A percentile compares a stretch with the other conserved stretches of the same genome.
phyloP scores from a whole-genome alignment of 768 basidiomycete genomes.

The Neoboletus subvelutipes region DNA sequence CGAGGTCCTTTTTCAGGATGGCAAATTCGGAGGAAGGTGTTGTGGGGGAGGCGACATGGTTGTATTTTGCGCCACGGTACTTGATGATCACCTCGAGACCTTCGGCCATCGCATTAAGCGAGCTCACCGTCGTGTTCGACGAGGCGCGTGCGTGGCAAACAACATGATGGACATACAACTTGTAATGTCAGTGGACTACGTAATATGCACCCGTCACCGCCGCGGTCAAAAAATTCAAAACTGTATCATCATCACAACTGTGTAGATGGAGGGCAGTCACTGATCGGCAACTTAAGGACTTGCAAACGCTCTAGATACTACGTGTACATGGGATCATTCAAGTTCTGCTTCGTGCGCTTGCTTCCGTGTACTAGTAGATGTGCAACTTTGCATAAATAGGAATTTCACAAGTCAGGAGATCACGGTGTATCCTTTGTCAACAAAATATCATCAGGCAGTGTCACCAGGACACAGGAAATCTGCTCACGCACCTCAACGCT shows the following conservation, averaged over 20 bases:
- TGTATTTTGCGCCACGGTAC: slow-evolving; percentile 22
- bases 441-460: neutral
- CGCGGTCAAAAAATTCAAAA: too few relatives aligned
- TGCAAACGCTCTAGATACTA: too few relatives aligned
- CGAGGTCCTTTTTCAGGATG: slow-evolving; percentile 29
- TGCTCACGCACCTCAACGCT: slow-evolving; percentile 17
- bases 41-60: slow-evolving; percentile 9
- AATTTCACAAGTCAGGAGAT: slow-evolving; percentile 1
- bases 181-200: neutral
- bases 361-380: neutral
- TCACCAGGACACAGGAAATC: neutral
- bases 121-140: slow-evolving; percentile 3
- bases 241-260: too few relatives aligned
- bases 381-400: neutral
- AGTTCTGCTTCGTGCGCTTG: neutral
- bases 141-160: neutral
- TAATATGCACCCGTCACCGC: neutral
- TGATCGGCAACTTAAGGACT: too few relatives aligned
- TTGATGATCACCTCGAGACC: slow-evolving; percentile 28
- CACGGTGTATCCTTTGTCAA: slow-evolving; percentile 1
- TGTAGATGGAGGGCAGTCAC: too few relatives aligned
- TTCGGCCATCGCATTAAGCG: slow-evolving; percentile 14
- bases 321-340: too few relatives aligned
- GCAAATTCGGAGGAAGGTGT: slow-evolving; percentile 18
- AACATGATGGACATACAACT: neutral